Conservation (phyloP, 2,329 filamentous ascomycete species). For the Penicillium sp. region DNA sequence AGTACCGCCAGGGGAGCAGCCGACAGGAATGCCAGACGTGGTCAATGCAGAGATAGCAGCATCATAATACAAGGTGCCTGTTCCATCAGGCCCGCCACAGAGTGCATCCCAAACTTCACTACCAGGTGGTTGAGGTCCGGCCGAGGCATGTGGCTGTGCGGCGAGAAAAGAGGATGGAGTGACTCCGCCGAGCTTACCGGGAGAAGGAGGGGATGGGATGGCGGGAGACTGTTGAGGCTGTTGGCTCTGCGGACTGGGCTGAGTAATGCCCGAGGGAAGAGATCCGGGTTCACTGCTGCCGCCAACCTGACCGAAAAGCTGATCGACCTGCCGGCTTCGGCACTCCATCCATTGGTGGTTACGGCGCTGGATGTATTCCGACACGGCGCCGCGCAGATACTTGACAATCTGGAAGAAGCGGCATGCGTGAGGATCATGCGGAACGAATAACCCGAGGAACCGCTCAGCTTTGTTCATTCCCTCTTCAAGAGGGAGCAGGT, state of each 20-base stretch:
- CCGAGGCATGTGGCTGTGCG: slow-evolving; percentile 13
- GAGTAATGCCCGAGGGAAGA: slow-evolving; percentile 2
- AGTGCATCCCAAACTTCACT: slow-evolving; percentile 31
- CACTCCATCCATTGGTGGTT: slow-evolving; percentile 40
- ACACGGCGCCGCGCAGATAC: slow-evolving; percentile 38
- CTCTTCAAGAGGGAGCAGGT: slow-evolving; percentile 32
- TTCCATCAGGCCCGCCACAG: slow-evolving; percentile 19
- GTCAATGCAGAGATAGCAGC: slow-evolving; percentile 32
- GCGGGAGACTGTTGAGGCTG: slow-evolving; percentile 6
- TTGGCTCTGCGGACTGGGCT: slow-evolving; percentile 6
- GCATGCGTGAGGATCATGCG: slow-evolving; percentile 36
- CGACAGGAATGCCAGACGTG: slow-evolving; percentile 32
- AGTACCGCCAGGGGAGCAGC: slow-evolving; percentile 30
- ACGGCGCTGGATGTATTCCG: slow-evolving; percentile 36
- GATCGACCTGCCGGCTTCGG: slow-evolving; percentile 39
- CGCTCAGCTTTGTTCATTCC: slow-evolving; percentile 34
- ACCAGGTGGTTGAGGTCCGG: slow-evolving; percentile 11
- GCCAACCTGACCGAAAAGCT: slow-evolving; percentile 40
- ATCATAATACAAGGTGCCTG: slow-evolving; percentile 25
- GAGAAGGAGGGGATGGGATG: slow-evolving; percentile 24
- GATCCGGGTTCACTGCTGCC: slow-evolving; percentile 12
- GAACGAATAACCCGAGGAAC: slow-evolving; percentile 33
- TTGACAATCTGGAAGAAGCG: slow-evolving; percentile 37
- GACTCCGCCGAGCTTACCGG: slow-evolving; percentile 15
- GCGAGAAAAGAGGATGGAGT: slow-evolving; percentile 15